Conservation (phyloP, 2,329 filamentous ascomycete species). For the Sclerotinia glacialis region DNA sequence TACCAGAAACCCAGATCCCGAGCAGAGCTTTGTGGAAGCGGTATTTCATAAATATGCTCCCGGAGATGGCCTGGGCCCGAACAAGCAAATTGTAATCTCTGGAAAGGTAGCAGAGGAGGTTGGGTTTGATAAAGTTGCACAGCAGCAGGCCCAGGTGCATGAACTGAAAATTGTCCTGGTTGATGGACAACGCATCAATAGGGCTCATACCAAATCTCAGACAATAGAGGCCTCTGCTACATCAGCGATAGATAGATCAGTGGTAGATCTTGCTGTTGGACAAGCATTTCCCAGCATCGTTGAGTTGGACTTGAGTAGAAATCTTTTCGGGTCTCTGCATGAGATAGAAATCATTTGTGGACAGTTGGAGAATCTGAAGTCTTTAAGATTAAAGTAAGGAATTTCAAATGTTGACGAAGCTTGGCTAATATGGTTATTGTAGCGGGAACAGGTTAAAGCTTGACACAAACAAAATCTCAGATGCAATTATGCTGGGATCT, state of each 20-base stretch:
- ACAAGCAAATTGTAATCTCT: slow-evolving; percentile 63
- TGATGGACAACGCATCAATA: slow-evolving; percentile 66
- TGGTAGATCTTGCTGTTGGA: slow-evolving; percentile 41
- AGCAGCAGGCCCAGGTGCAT: slow-evolving; percentile 71
- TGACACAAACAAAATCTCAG: slow-evolving; percentile 4
- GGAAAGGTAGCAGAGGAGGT: slow-evolving; percentile 88
- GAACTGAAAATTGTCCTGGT: slow-evolving; percentile 80
- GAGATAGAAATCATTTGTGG: slow-evolving; percentile 69
- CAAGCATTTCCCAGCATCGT: slow-evolving; percentile 63
- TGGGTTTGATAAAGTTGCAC: slow-evolving; percentile 88
- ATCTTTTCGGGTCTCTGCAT: slow-evolving; percentile 67
- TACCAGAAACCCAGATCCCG: slow-evolving; percentile 63
- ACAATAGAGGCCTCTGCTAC: not conserved
- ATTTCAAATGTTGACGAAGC: not conserved
- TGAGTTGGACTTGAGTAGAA: slow-evolving; percentile 83
- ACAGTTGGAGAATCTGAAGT: slow-evolving; percentile 63
- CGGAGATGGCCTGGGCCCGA: slow-evolving; percentile 43
- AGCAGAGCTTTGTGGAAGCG: slow-evolving; percentile 74
- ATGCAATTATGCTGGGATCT: not conserved
- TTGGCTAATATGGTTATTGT: slow-evolving; percentile 22
- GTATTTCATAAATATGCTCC: slow-evolving; percentile 80
- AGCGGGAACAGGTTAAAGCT: slow-evolving; percentile 72
- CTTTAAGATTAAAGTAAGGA: slow-evolving; percentile 68
- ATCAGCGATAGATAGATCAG: not conserved
- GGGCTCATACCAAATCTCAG: slow-evolving; percentile 35